Evolutionary conservation across 75 land plant species (phyloP).

Genomic region (Azolla pinnata): DNA sequence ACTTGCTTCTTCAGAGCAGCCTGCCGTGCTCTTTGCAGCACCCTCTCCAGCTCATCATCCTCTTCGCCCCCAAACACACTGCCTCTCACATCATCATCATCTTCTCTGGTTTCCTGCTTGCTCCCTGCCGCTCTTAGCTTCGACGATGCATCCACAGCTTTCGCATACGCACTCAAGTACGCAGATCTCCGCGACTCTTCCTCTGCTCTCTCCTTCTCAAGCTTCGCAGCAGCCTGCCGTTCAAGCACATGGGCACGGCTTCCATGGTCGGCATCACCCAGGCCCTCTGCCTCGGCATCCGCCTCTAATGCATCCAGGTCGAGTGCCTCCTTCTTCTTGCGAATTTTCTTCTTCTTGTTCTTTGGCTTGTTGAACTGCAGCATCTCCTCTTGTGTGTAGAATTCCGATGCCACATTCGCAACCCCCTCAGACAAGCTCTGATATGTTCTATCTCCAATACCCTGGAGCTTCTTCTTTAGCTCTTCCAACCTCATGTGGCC

Average conservation of each 20-base stretch:
- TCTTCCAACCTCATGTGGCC: conserved; percentile 82
- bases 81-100: too few relatives aligned
- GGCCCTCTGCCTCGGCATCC: conserved; percentile 75
- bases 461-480: conserved; percentile 58
- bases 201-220: conserved; percentile 51
- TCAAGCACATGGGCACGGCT: conserved; percentile 53
- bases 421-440: conserved; percentile 41
- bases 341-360: conserved; percentile 89
- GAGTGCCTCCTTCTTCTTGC: conserved; percentile 75
- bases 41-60: conserved; percentile 67
- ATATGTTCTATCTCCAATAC: conserved; percentile 27
- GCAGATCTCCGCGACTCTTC: conserved; percentile 53
- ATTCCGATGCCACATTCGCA: conserved; percentile 54
- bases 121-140: conserved; percentile 25
- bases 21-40: conserved; percentile 69
- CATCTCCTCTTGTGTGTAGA: conserved; percentile 92
- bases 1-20: conserved; percentile 65
- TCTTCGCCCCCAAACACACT: conserved; percentile 65
- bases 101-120: conserved; percentile 40
- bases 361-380: conserved; percentile 88
- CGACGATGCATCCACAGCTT: conserved; percentile 82
- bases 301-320: conserved; percentile 93
- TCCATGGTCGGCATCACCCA: conserved; percentile 76
- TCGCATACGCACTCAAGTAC: conserved; percentile 59
- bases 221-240: conserved; percentile 32